phyloP scores from a whole-genome alignment of 495 filamentous ascomycete genomes.

The Aspergillus coremiiformis region DNA sequence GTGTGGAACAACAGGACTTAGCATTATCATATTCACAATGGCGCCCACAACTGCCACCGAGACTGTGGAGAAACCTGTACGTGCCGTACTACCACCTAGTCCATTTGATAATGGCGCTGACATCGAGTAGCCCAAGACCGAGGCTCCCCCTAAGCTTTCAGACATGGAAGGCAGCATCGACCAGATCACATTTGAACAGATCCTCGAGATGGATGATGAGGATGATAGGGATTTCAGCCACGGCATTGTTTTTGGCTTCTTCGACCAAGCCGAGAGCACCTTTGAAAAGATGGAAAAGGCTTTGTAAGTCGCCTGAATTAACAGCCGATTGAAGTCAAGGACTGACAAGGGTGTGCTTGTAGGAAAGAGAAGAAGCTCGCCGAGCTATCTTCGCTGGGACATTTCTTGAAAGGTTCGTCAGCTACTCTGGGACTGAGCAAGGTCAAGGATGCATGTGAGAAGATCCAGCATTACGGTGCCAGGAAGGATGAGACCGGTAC shows the following conservation, averaged over 20 bases:
- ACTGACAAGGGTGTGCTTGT: constrained; percentile 9
- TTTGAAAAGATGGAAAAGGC: constrained; percentile 77
- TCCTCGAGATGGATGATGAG: constrained; percentile 93
- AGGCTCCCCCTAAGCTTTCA: constrained; percentile 32
- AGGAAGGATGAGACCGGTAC: constrained; percentile 69
- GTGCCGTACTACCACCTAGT: constrained; percentile 5
- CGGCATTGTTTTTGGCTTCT: constrained; percentile 86
- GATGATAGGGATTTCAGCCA: constrained; percentile 70
- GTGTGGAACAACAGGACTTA: background rate
- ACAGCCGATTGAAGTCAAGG: background rate
- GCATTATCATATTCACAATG: constrained; percentile 16
- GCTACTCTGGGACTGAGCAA: constrained; percentile 89
- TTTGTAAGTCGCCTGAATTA: constrained; percentile 53
- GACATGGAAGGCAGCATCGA: constrained; percentile 70
- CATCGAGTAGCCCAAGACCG: constrained; percentile 32
- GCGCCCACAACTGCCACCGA: constrained; percentile 26
- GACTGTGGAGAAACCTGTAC: constrained; percentile 24
- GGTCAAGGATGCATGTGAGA: constrained; percentile 88
- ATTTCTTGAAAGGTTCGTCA: constrained; percentile 97
- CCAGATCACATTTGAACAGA: constrained; percentile 75
- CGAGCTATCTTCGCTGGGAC: constrained; percentile 73
- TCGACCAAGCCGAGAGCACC: constrained; percentile 80
- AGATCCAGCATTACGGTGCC: constrained; percentile 89
- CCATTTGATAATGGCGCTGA: background rate
- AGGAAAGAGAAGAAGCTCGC: constrained; percentile 60